These are phyloP conservation scores for Sporothrix brasiliensis DNA, from an alignment of 2,329 filamentous ascomycete species.

Conservation along the genomic window DNA sequence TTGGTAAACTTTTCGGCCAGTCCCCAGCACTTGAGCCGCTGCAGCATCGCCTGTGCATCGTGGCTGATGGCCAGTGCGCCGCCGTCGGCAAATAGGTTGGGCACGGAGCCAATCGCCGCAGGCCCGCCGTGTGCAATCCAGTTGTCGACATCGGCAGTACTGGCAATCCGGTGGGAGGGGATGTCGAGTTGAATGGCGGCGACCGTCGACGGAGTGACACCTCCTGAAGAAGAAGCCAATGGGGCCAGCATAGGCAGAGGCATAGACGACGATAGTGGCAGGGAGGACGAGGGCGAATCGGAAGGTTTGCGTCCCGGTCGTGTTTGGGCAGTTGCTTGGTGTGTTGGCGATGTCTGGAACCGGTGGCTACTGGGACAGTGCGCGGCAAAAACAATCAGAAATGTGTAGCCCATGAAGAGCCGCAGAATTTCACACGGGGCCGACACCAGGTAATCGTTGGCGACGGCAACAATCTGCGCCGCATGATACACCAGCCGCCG, in stretches of 20 bases:
- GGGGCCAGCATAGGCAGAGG: background rate
- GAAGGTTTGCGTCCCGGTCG: background rate
- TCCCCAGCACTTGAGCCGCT: conserved; percentile 39
- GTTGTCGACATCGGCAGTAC: conserved; percentile 30
- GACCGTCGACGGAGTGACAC: background rate
- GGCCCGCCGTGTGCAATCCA: conserved; percentile 40
- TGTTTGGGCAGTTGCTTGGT: background rate
- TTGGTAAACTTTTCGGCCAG: conserved; percentile 41
- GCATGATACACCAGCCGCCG: conserved; percentile 41
- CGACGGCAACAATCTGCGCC: conserved; percentile 41
- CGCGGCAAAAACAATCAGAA: conserved; percentile 39
- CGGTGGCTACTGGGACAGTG: conserved; percentile 36
- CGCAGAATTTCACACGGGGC: conserved; percentile 43
- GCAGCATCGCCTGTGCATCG: conserved; percentile 39
- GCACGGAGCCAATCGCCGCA: conserved; percentile 38
- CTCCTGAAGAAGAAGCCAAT: background rate
- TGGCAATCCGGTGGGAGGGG: conserved; percentile 31
- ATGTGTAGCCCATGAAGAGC: conserved; percentile 43
- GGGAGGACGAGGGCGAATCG: background rate
- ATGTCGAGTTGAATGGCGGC: conserved; percentile 36
- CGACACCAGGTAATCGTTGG: conserved; percentile 41
- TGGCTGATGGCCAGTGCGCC: conserved; percentile 36
- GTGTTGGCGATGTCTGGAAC: background rate
- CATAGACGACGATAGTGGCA: background rate
- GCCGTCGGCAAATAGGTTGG: conserved; percentile 36